These are phyloP conservation scores for Penicillium herquei DNA, from an alignment of 495 filamentous ascomycete species.

Conservation along the genomic window DNA sequence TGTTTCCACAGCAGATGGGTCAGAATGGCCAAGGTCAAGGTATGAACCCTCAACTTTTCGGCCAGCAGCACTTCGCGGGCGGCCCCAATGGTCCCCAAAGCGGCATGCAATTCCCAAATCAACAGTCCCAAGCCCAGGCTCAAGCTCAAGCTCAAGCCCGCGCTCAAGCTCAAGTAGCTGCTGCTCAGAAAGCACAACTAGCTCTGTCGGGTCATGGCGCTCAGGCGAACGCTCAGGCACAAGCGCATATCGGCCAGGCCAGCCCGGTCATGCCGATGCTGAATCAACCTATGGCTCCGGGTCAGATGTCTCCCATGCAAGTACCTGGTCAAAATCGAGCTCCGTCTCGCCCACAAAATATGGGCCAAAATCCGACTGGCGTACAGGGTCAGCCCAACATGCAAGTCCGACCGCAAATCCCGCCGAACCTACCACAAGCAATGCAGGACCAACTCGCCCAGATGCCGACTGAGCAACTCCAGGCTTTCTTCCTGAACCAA, in stretches of 20 bases:
- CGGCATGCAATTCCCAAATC: slow-evolving; percentile 35
- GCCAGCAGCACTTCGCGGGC: slow-evolving; percentile 42
- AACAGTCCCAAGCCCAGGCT: slow-evolving; percentile 37
- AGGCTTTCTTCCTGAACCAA: slow-evolving; percentile 36
- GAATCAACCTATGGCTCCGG: slow-evolving; percentile 54
- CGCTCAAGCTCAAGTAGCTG: slow-evolving; percentile 40
- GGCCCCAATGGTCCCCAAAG: slow-evolving; percentile 40
- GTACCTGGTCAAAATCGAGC: slow-evolving; percentile 37
- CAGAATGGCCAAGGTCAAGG: slow-evolving; percentile 39
- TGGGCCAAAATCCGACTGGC: slow-evolving; percentile 32
- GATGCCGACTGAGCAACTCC: slow-evolving; percentile 37
- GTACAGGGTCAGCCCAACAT: slow-evolving; percentile 32
- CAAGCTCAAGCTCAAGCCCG: slow-evolving; percentile 45
- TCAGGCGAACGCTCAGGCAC: slow-evolving; percentile 33
- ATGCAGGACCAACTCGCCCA: slow-evolving; percentile 35
- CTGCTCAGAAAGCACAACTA: slow-evolving; percentile 49
- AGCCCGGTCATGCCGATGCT: slow-evolving; percentile 59
- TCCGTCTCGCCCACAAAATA: slow-evolving; percentile 34
- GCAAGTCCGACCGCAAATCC: slow-evolving; percentile 36
- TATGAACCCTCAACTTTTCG: slow-evolving; percentile 41
- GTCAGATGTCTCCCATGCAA: slow-evolving; percentile 45
- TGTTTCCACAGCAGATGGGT: slow-evolving; percentile 37
- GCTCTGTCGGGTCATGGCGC: slow-evolving; percentile 40
- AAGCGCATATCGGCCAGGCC: slow-evolving; percentile 46
- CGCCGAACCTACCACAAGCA: slow-evolving; percentile 31